Conservation (phyloP, 2,329 filamentous ascomycete species). For the Aspergillus bombycis region DNA sequence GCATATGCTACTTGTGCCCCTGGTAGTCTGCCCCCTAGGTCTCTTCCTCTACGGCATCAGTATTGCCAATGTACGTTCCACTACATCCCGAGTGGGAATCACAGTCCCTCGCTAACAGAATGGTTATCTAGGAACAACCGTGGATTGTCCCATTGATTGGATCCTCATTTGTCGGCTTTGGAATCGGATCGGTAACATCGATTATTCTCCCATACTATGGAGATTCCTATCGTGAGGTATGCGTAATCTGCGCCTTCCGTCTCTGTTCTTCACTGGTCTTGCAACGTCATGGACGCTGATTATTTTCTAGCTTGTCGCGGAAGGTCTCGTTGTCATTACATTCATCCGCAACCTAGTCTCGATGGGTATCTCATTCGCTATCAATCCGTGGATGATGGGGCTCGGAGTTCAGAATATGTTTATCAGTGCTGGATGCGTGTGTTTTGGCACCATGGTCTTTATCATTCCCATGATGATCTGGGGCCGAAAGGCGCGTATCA, state of each 20-base stretch:
- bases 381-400: conserved; percentile 10
- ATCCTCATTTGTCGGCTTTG: conserved; percentile 12
- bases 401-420: conserved; percentile 13
- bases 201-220: conserved; percentile 12
- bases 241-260: background rate
- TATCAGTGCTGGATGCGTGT: conserved; percentile 5
- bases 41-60: conserved; percentile 17
- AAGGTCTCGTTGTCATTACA: conserved; percentile 5
- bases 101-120: background rate
- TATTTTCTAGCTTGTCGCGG: background rate
- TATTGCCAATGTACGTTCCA: conserved; percentile 2
- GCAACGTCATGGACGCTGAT: background rate
- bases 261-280: background rate
- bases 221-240: conserved; percentile 14
- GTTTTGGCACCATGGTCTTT: conserved; percentile 3
- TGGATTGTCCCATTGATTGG: conserved; percentile 13
- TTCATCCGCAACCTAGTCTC: conserved; percentile 11
- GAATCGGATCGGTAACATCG: conserved; percentile 7
- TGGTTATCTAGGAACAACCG: conserved; percentile 1
- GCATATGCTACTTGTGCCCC: conserved; percentile 22
- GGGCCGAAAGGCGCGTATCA: conserved; percentile 3
- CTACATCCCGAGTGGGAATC: accelerated
- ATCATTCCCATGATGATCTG: conserved; percentile 11
- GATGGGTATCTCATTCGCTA: conserved; percentile 4
- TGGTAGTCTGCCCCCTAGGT: conserved; percentile 36